A percentile compares a stretch with the other conserved stretches of the same genome.
Conservation (phyloP, 2,329 filamentous ascomycete species). For the Xylaria sp. region DNA sequence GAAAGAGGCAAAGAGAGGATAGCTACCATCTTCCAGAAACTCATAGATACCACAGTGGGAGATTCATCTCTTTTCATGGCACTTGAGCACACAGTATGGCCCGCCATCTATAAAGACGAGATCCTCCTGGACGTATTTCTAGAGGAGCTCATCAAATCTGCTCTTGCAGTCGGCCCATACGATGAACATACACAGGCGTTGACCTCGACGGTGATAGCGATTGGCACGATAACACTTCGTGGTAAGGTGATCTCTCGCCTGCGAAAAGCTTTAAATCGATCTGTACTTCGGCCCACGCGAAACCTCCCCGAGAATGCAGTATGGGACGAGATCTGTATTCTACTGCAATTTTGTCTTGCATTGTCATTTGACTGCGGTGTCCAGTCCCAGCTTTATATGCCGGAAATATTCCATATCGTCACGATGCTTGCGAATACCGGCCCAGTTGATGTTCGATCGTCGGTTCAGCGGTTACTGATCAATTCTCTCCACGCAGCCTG, state of each 20-base stretch:
- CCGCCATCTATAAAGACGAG: slow-evolving; percentile 67
- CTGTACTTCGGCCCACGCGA: slow-evolving; percentile 69
- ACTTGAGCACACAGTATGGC: slow-evolving; percentile 71
- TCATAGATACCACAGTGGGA: slow-evolving; percentile 68
- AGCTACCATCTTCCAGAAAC: slow-evolving; percentile 65
- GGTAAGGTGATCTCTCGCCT: slow-evolving; percentile 69
- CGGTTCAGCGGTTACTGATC: slow-evolving; percentile 67
- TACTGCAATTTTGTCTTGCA: slow-evolving; percentile 69
- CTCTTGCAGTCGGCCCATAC: slow-evolving; percentile 60
- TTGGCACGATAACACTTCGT: slow-evolving; percentile 68
- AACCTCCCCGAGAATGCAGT: slow-evolving; percentile 69
- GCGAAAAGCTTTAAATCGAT: slow-evolving; percentile 70
- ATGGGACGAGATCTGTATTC: slow-evolving; percentile 71
- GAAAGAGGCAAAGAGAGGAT: slow-evolving; percentile 72
- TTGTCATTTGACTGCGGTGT: slow-evolving; percentile 71
- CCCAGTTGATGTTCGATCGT: slow-evolving; percentile 58
- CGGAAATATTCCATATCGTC: slow-evolving; percentile 72
- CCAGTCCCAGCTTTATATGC: slow-evolving; percentile 70
- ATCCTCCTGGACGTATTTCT: slow-evolving; percentile 69
- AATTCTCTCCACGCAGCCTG: slow-evolving; percentile 73
- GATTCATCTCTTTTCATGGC: slow-evolving; percentile 64
- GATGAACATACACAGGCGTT: slow-evolving; percentile 65
- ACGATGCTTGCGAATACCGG: slow-evolving; percentile 74
- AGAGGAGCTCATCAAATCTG: slow-evolving; percentile 70
- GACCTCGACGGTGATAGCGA: slow-evolving; percentile 65